Evolutionary conservation across 441 rosid genomes (phyloP).

Genomic region (Gossypium schwendimanii): DNA sequence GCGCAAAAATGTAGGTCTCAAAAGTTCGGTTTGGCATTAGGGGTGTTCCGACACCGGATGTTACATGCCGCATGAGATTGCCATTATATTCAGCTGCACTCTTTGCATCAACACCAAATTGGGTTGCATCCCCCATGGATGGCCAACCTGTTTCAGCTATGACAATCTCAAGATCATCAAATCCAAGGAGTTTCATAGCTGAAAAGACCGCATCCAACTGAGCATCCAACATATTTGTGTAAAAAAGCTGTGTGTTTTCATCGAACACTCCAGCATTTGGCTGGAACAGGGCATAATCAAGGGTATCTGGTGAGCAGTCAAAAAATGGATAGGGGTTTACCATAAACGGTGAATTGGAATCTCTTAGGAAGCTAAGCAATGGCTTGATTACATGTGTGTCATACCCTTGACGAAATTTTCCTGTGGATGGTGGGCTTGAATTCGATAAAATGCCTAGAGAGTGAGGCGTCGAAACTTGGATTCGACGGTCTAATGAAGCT

Average conservation of each 20-base stretch:
- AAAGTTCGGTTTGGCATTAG: conserved; percentile 75
- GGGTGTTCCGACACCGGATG: conserved; percentile 63
- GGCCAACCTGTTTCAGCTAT: conserved; percentile 93
- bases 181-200: conserved; percentile 59
- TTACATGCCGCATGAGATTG: conserved; percentile 49
- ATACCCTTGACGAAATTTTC: conserved; percentile 57
- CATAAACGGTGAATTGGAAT: conserved; percentile 57
- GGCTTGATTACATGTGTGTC: conserved; percentile 57
- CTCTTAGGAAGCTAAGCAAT: conserved; percentile 54
- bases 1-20: conserved; percentile 71
- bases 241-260: conserved; percentile 32
- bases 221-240: conserved; percentile 80
- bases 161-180: conserved; percentile 56
- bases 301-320: conserved; percentile 51
- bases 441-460: conserved; percentile 54
- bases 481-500: conserved; percentile 43
- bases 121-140: conserved; percentile 47
- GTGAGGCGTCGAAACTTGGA: conserved; percentile 66
- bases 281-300: conserved; percentile 64
- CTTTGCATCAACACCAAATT: conserved; percentile 43
- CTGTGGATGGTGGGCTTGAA: conserved; percentile 62
- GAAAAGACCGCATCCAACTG: conserved; percentile 74
- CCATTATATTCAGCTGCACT: conserved; percentile 59
- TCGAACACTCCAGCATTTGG: conserved; percentile 54
- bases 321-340: conserved; percentile 83